Evolutionary conservation across 2,329 filamentous ascomycete species (phyloP), one percentile per base, ranked within the genome.

Genomic region (Lachnellula cervina): DNA sequence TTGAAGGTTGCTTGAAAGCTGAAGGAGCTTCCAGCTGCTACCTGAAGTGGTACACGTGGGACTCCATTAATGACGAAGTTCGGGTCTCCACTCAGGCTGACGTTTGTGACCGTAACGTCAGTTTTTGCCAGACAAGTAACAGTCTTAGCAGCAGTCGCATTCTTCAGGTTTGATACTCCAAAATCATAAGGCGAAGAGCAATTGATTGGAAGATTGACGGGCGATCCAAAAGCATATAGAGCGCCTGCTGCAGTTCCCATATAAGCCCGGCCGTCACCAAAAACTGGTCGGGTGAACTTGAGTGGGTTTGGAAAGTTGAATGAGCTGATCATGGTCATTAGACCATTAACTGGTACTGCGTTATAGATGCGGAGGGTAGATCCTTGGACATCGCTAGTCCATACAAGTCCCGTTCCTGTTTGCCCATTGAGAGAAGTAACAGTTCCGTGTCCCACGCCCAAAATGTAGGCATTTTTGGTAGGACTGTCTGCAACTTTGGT

Each of bases 211-310:
- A 73, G 63, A 40, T 78, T 81, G 28, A 80, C 77, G 0, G 80
- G 79, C 0, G 79, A 78, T 1, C 81, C 81, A 53, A 81, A 82
- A 2, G 73, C 80, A 32, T 82, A 82, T 19, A 84, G 64, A 53
- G 70, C 76, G 3, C 81, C 81, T 23, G 71, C 68, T 2, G 70
- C 77, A 0, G 76, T 79, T 9, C 77, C 78, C n/a, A 83, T 66
- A 57, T 83, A 84, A 2, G 77, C 74, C 54, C 76, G 74, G 0
- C 78, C 80, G 55, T 84, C 74, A 6, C 81, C 81, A 54, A 84
- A 83, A 2, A 81, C 79, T 1, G 81, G 78, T 2, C 80, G 74
- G 3, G 76, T 77, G 59, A 84, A 84, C 67, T 84, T 84, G 46
- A 74, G 78, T 4, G 77, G 74, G 0, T 77, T 78, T 0, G 75